These are phyloP conservation scores for Malbranchea zuffiana DNA, from an alignment of 2,329 filamentous ascomycete genomes.

Conservation along the genomic window DNA sequence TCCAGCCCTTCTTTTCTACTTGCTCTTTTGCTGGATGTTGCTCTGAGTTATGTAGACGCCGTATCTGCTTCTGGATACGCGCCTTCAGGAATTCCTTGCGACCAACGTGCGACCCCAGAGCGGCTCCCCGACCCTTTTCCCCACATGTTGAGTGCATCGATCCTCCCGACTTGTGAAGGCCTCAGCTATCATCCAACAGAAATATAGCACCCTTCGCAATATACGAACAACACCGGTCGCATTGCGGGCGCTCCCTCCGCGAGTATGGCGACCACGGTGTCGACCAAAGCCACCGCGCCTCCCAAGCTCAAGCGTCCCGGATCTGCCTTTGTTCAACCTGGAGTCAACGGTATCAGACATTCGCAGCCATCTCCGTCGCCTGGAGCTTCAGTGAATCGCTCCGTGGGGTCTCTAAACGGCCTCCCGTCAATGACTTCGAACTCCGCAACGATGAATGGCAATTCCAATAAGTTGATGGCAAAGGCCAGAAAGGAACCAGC, in stretches of 20 bases:
- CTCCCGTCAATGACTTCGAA: slow-evolving; percentile 33
- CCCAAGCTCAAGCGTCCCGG: slow-evolving; percentile 58
- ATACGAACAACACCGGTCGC: slow-evolving; percentile 1
- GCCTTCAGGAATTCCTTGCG: background rate
- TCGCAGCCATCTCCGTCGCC: slow-evolving; percentile 52
- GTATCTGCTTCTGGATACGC: background rate
- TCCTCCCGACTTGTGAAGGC: slow-evolving; percentile 1
- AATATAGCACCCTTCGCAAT: background rate
- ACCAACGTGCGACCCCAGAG: background rate
- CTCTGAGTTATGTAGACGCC: slow-evolving; percentile 4
- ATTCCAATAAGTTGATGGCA: slow-evolving; percentile 21
- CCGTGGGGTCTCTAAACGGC: slow-evolving; percentile 45
- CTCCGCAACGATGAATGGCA: slow-evolving; percentile 36
- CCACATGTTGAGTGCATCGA: slow-evolving; percentile 13
- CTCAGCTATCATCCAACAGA: slow-evolving; percentile 1
- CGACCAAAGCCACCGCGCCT: slow-evolving; percentile 34
- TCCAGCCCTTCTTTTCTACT: background rate
- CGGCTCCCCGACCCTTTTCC: slow-evolving; percentile 4
- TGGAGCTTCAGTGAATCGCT: slow-evolving; percentile 42
- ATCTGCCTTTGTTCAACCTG: slow-evolving; percentile 49
- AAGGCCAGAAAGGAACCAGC: slow-evolving; percentile 42
- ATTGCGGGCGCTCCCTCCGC: slow-evolving; percentile 9
- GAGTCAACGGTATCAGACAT: slow-evolving; percentile 46
- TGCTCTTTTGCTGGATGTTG: background rate
- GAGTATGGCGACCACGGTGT: slow-evolving; percentile 36